A percentile compares a stretch with the other conserved stretches of the same genome.
These are phyloP conservation scores for Candida glucosophila DNA, from an alignment of 1,139 yeast species.

Conservation along the genomic window DNA sequence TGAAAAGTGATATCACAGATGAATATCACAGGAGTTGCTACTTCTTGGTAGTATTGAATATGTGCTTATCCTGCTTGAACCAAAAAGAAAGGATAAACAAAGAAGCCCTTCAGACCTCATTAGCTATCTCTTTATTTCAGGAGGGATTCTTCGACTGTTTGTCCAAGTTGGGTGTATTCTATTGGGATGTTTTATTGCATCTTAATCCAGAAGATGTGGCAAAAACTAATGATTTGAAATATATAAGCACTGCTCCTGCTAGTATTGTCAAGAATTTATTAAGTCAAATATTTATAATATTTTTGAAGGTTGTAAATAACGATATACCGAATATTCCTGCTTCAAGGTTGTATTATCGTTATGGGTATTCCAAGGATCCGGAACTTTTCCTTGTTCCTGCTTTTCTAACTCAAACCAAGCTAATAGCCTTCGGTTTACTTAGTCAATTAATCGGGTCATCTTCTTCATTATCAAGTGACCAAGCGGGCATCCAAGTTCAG, in stretches of 20 bases:
- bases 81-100: slow-evolving; percentile 22
- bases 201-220: slow-evolving; percentile 14
- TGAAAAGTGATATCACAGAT: slow-evolving; percentile 15
- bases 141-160: slow-evolving; percentile 30
- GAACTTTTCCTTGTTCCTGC: slow-evolving; percentile 18
- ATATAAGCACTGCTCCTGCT: slow-evolving; percentile 25
- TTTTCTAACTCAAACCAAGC: slow-evolving; percentile 31
- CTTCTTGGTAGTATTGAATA: slow-evolving; percentile 20
- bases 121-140: slow-evolving; percentile 40
- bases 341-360: slow-evolving; percentile 17
- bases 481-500: slow-evolving; percentile 4
- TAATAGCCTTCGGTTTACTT: slow-evolving; percentile 29
- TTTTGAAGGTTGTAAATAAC: slow-evolving; percentile 27
- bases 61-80: slow-evolving; percentile 16
- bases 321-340: slow-evolving; percentile 20
- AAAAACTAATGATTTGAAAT: slow-evolving; percentile 25
- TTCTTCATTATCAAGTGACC: slow-evolving; percentile 2
- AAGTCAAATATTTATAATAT: slow-evolving; percentile 30
- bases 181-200: slow-evolving; percentile 13
- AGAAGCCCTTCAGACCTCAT: slow-evolving; percentile 31
- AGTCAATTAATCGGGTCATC: slow-evolving; percentile 15
- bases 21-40: slow-evolving; percentile 15
- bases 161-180: slow-evolving; percentile 13
- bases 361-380: slow-evolving; percentile 12
- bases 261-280: slow-evolving; percentile 33